Evolutionary conservation across 148 eudicot species (phyloP), one percentile per base, ranked within the genome.

Genomic region (Dianthus caryophyllus): DNA sequence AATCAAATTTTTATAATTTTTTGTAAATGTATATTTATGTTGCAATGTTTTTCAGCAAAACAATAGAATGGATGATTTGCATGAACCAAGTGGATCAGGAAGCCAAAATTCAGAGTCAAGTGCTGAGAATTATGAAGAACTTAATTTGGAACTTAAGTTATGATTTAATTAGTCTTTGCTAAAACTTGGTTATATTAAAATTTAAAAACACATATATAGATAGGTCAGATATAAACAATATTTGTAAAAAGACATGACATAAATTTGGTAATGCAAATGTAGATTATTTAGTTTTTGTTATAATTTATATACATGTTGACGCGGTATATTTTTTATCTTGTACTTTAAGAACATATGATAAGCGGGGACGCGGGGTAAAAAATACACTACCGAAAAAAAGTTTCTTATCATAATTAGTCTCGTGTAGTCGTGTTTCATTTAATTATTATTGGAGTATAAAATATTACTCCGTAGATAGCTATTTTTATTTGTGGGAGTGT

Each of bases 111-210:
- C 48, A 2, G 71, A 60, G 3, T 30, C 68, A 22, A 71, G 36
- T 43, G 24, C 31, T 6, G 64, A 60, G 29, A 17, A 16, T n/a
- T n/a, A n/a, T 13, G 67, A 59, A 66, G 79, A 76, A 30, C 9
- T 71, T 10, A 71, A 76, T 71, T 76, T 76, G 75, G 79, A 76
- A 33, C 79, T 76, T 36, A 76, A 52, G 52, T 29, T 76, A 11
- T 76, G 22, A 58, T 7, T 24, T 22, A 53, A 22, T 53, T 22
- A 26, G 58, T 22, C 25, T 51, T 53, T 53, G 24, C 29, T 20
- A 53, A 33, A 33, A 33, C 6, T 53, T 5, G 31, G 29, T 22
- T 53, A 3, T 22, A 33, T 33, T 7, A 7, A 33, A 33, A 33
- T 2, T 33, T 7, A 7, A 33, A 33, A 33, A 33, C 38, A 33